A percentile compares a stretch with the other conserved stretches of the same genome.
These are phyloP conservation scores for Salvia miltiorrhiza DNA, from an alignment of 257 asterid species.

Conservation along the genomic window DNA sequence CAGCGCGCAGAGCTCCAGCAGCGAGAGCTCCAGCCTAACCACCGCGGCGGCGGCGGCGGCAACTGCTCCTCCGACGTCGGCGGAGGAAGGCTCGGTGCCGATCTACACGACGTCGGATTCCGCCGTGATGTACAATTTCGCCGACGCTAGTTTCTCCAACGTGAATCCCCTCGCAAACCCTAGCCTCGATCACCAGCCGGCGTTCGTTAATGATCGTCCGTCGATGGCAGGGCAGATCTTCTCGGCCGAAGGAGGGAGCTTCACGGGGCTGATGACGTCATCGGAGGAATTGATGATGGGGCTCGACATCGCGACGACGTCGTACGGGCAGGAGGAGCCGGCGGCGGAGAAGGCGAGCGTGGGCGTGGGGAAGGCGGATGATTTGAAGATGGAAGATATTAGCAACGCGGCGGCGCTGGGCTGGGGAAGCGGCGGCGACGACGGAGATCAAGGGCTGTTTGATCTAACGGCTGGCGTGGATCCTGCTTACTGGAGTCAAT, in stretches of 20 bases:
- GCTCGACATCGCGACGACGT: slow-evolving; percentile 29
- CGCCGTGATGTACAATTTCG: slow-evolving; percentile 29
- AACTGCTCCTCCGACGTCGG: slow-evolving; percentile 17
- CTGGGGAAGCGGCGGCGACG: slow-evolving; percentile 51
- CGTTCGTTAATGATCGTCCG: slow-evolving; percentile 25
- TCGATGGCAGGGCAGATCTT: slow-evolving; percentile 49
- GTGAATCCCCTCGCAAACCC: too few relatives aligned
- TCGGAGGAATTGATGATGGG: slow-evolving; percentile 39
- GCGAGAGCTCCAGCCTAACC: slow-evolving; percentile 76
- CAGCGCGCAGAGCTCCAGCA: slow-evolving; percentile 53
- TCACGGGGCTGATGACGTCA: slow-evolving; percentile 47
- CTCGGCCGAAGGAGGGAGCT: slow-evolving; percentile 46
- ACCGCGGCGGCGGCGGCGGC: slow-evolving; percentile 30
- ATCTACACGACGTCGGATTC: slow-evolving; percentile 27
- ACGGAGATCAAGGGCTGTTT: slow-evolving; percentile 57
- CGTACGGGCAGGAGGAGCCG: slow-evolving; percentile 23
- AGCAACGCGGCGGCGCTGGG: slow-evolving; percentile 37
- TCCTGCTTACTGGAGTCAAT: slow-evolving; percentile 72
- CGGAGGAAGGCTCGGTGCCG: slow-evolving; percentile 45
- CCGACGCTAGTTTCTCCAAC: slow-evolving; percentile 41
- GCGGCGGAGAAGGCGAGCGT: neutral
- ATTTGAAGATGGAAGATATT: slow-evolving; percentile 33
- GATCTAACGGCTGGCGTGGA: slow-evolving; percentile 67
- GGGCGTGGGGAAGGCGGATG: slow-evolving; percentile 14
- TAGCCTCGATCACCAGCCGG: slow-evolving; percentile 33